These are phyloP conservation scores for Pichia nakasei DNA, from an alignment of 805 yeast species.

Conservation along the genomic window DNA sequence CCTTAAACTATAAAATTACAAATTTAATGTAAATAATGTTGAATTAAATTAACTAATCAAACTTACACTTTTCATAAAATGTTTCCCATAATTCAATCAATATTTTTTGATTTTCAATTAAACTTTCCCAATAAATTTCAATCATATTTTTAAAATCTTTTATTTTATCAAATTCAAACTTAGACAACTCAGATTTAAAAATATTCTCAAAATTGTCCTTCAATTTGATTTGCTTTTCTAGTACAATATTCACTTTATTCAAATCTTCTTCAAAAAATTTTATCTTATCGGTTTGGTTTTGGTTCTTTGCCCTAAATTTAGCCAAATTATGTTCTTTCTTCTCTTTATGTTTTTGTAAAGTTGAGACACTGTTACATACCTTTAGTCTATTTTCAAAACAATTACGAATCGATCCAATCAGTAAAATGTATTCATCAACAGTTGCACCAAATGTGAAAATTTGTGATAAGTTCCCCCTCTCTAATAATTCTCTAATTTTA, in stretches of 20 bases:
- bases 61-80: conserved; percentile 53
- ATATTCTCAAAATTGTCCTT: conserved; percentile 57
- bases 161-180: conserved; percentile 66
- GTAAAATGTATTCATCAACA: conserved; percentile 76
- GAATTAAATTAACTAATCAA: conserved; percentile 9
- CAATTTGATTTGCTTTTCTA: conserved; percentile 43
- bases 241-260: conserved; percentile 42
- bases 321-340: conserved; percentile 39
- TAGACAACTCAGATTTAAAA: conserved; percentile 58
- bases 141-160: conserved; percentile 82
- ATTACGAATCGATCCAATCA: conserved; percentile 63
- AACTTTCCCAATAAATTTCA: conserved; percentile 82
- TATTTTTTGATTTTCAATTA: conserved; percentile 90
- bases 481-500: conserved; percentile 63
- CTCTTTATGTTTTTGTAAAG: conserved; percentile 33
- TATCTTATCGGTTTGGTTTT: conserved; percentile 54
- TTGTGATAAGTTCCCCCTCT: conserved; percentile 75
- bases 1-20: too few species aligned
- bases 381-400: conserved; percentile 70
- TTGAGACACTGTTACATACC: conserved; percentile 36
- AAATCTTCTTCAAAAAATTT: conserved; percentile 52
- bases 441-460: conserved; percentile 79
- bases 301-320: conserved; percentile 36
- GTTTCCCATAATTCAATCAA: conserved; percentile 83
- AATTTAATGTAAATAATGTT: too few species aligned